A percentile compares a stretch with the other conserved stretches of the same genome.
Evolutionary conservation across 208 protist genomes (phyloP).

Genomic region (Trypanosoma rangeli): DNA sequence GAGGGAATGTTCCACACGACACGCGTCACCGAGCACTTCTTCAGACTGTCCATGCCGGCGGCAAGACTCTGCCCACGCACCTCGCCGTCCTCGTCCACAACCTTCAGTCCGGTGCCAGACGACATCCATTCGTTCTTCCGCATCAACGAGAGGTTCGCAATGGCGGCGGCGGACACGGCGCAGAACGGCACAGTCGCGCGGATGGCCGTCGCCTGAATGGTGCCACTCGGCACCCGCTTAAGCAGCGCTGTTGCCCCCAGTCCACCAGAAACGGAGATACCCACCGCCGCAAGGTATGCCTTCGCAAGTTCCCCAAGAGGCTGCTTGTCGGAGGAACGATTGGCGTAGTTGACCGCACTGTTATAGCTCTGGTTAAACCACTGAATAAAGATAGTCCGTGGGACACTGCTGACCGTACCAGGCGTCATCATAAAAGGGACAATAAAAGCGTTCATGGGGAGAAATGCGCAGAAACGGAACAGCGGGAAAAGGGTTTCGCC

Average conservation of each 20-base stretch:
- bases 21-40: slow-evolving; percentile 79
- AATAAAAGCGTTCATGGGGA: slow-evolving; percentile 92
- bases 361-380: slow-evolving; percentile 95
- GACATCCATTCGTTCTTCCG: slow-evolving; percentile 89
- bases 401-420: slow-evolving; percentile 59
- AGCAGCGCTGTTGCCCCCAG: slow-evolving; percentile 67
- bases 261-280: slow-evolving; percentile 59
- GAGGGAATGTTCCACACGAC: slow-evolving; percentile 80
- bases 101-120: slow-evolving; percentile 66
- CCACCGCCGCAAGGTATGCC: slow-evolving; percentile 80
- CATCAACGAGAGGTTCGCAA: slow-evolving; percentile 90
- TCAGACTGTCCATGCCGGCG: slow-evolving; percentile 77
- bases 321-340: slow-evolving; percentile 91
- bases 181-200: slow-evolving; percentile 84
- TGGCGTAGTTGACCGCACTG: slow-evolving; percentile 93
- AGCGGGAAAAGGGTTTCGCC: slow-evolving; percentile 83
- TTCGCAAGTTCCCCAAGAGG: slow-evolving; percentile 69
- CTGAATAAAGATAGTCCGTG: slow-evolving; percentile 86
- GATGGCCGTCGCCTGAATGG: slow-evolving; percentile 56
- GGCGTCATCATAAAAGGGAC: slow-evolving; percentile 90
- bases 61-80: slow-evolving; percentile 65
- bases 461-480: slow-evolving; percentile 92
- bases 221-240: slow-evolving; percentile 51
- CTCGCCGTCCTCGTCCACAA: slow-evolving; percentile 85
- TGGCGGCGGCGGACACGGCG: slow-evolving; percentile 74